A percentile compares a stretch with the other conserved stretches of the same genome.
phyloP scores from a whole-genome alignment of 805 yeast species.

The Yamadazyma paraphyllophila region DNA sequence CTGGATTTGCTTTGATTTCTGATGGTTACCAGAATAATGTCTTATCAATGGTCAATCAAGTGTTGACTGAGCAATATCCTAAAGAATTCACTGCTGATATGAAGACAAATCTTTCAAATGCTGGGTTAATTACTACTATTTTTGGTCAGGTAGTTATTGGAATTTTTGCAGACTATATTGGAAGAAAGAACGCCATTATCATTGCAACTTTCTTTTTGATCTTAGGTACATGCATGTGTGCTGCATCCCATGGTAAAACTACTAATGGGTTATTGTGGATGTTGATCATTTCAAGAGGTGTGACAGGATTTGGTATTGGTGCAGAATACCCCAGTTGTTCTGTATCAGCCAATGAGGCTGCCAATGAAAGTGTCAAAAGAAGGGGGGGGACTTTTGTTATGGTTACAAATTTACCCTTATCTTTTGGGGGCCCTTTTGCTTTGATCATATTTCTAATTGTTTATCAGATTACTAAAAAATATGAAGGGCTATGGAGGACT shows the following conservation, averaged over 20 bases:
- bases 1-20: conserved; percentile 73
- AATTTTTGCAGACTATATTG: conserved; percentile 60
- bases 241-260: conserved; percentile 64
- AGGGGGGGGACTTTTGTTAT: conserved; percentile 66
- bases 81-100: conserved; percentile 41
- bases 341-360: conserved; percentile 68
- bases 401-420: conserved; percentile 70
- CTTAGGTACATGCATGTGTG: conserved; percentile 62
- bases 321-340: conserved; percentile 75
- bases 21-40: conserved; percentile 78
- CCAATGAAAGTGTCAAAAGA: conserved; percentile 60
- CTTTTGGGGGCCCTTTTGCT: conserved; percentile 80
- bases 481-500: conserved; percentile 64
- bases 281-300: conserved; percentile 71
- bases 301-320: conserved; percentile 77
- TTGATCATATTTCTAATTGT: conserved; percentile 66
- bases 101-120: conserved; percentile 67
- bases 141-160: conserved; percentile 71
- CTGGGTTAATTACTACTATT: conserved; percentile 67
- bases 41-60: conserved; percentile 66
- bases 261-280: conserved; percentile 72
- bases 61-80: conserved; percentile 51
- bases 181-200: conserved; percentile 70
- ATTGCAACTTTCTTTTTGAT: conserved; percentile 61
- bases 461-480: conserved; percentile 50